phyloP scores from a whole-genome alignment of 345 rosid species.

The Citrus cavaleriei region DNA sequence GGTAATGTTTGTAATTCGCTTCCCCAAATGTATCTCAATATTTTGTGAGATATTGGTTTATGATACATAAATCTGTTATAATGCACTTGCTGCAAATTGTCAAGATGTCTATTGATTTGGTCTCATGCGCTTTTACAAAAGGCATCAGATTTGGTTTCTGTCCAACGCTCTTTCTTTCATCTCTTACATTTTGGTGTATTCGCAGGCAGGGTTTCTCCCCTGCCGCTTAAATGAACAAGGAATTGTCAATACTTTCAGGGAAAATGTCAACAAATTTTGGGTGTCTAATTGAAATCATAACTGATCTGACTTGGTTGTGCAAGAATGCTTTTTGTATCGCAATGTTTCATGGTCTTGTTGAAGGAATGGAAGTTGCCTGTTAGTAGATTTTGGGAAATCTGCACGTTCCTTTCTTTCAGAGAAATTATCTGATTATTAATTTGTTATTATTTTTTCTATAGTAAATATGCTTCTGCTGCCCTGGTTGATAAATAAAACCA shows the following conservation, averaged over 20 bases:
- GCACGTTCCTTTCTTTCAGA: neutral
- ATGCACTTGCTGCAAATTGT: neutral
- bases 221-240: neutral
- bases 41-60: neutral
- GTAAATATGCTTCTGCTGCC: too few relatives aligned
- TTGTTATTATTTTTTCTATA: too few relatives aligned
- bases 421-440: neutral
- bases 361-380: neutral
- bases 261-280: neutral
- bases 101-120: neutral
- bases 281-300: neutral
- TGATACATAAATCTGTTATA: slow-evolving; percentile 10
- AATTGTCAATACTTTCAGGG: neutral
- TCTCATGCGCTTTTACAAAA: neutral
- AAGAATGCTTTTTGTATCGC: neutral
- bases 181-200: neutral
- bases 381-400: neutral
- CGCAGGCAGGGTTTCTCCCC: neutral
- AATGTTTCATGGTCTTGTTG: neutral
- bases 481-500: neutral
- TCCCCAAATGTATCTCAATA: slow-evolving; percentile 7
- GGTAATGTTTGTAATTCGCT: slow-evolving; percentile 18
- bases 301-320: neutral
- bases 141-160: neutral
- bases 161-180: neutral